phyloP scores from a whole-genome alignment of 2,329 filamentous ascomycete species.

The Aspergillus pseudonomiae region DNA sequence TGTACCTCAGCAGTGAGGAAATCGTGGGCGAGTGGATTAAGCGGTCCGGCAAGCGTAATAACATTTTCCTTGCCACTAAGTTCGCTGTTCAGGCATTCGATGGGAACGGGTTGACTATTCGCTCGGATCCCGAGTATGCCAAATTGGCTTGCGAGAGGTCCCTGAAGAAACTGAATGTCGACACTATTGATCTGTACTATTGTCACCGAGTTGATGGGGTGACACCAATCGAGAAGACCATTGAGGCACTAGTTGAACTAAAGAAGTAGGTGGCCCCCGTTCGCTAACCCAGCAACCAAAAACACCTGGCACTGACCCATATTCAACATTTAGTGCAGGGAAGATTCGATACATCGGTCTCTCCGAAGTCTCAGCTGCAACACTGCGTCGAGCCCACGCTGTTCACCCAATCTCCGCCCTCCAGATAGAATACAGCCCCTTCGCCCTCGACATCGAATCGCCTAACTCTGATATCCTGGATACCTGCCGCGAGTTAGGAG shows the following conservation, averaged over 20 bases:
- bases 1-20: conserved; percentile 35
- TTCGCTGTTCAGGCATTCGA: conserved; percentile 32
- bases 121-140: conserved; percentile 42
- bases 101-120: conserved; percentile 25
- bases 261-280: conserved; percentile 34
- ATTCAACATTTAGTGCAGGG: conserved; percentile 35
- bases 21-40: conserved; percentile 45
- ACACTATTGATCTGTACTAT: conserved; percentile 49
- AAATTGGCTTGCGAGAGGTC: conserved; percentile 39
- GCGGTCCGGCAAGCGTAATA: conserved; percentile 39
- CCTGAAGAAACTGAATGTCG: conserved; percentile 39
- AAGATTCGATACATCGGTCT: conserved; percentile 56
- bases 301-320: too few species aligned
- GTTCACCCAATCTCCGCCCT: conserved; percentile 53
- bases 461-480: conserved; percentile 52
- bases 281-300: too few species aligned
- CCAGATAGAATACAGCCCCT: conserved; percentile 57
- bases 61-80: conserved; percentile 48
- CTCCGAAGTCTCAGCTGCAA: conserved; percentile 47
- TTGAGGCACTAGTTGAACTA: conserved; percentile 48
- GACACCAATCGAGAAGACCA: conserved; percentile 50
- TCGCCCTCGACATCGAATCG: conserved; percentile 52
- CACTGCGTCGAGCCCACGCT: conserved; percentile 53
- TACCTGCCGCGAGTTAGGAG: conserved; percentile 61
- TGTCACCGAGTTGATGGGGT: conserved; percentile 48